phyloP scores from a whole-genome alignment of 2,329 filamentous ascomycete species.

The Epicoccum nigrum region DNA sequence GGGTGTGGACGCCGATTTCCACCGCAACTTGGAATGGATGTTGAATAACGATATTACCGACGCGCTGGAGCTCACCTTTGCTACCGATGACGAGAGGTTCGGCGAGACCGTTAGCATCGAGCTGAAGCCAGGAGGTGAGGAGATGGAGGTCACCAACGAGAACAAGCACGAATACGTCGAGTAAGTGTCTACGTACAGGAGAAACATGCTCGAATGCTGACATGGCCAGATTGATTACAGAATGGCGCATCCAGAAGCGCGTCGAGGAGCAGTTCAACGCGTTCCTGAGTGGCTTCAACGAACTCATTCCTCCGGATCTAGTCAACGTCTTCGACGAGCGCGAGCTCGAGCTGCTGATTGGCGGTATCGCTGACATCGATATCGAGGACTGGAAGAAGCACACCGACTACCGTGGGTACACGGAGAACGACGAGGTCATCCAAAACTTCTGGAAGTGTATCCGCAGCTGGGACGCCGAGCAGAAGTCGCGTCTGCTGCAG shows the following conservation, averaged over 20 bases:
- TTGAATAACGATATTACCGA: conserved; percentile 97
- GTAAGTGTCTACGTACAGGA: conserved; percentile 53
- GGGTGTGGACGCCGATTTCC: conserved; percentile 97
- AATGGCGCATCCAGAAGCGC: conserved; percentile 99
- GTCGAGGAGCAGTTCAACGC: conserved; percentile 98
- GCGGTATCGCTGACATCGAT: conserved; percentile 99
- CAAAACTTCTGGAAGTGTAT: conserved; percentile 99
- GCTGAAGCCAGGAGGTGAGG: conserved; percentile 83
- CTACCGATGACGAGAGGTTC: conserved; percentile 95
- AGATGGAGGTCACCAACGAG: conserved; percentile 96
- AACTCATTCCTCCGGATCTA: conserved; percentile 93
- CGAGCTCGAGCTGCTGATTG: conserved; percentile 93
- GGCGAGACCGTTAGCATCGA: conserved; percentile 94
- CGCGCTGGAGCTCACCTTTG: conserved; percentile 93
- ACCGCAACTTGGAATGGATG: conserved; percentile 95
- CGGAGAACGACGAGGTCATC: conserved; percentile 95
- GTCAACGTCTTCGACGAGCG: conserved; percentile 99
- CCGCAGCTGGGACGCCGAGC: conserved; percentile 94
- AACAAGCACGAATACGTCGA: conserved; percentile 99
- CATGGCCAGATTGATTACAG: conserved; percentile 76
- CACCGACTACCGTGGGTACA: conserved; percentile 98
- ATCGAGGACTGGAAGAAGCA: conserved; percentile 99
- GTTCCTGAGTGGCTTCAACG: conserved; percentile 96
- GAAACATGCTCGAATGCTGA: conserved; percentile 28
- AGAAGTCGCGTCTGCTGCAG: conserved; percentile 94